Conservation (phyloP, 257 asterid species). For the Thymus quinquecostatus region DNA sequence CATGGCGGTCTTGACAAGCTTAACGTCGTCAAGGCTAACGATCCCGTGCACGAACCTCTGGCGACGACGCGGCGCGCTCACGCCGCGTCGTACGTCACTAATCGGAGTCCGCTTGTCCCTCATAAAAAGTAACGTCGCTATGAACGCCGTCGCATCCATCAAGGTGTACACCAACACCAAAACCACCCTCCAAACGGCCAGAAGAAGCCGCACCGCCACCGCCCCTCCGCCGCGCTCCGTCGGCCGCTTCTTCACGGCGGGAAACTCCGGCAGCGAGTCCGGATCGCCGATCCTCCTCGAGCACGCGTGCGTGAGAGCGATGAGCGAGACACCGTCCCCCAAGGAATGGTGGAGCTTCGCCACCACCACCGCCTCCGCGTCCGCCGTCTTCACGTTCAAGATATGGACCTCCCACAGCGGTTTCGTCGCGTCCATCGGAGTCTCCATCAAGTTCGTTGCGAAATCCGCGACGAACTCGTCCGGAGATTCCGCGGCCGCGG, state of each 20-base stretch:
- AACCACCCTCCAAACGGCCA: slow-evolving; percentile 27
- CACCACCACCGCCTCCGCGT: slow-evolving; percentile 37
- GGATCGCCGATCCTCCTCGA: slow-evolving; percentile 40
- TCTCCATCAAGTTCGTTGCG: slow-evolving; percentile 31
- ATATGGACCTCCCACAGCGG: slow-evolving; percentile 57
- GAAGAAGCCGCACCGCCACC: not conserved
- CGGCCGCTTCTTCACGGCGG: slow-evolving; percentile 4
- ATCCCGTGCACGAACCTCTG: slow-evolving; percentile 40
- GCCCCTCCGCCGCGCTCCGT: not conserved
- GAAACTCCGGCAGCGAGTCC: slow-evolving; percentile 38
- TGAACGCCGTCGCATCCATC: slow-evolving; percentile 26
- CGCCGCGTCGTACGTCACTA: slow-evolving; percentile 30
- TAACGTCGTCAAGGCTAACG: slow-evolving; percentile 46
- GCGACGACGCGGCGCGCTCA: not conserved
- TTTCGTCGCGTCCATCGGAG: slow-evolving; percentile 39
- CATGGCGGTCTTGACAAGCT: slow-evolving; percentile 50
- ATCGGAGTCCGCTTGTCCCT: slow-evolving; percentile 44
- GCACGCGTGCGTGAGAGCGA: slow-evolving; percentile 43
- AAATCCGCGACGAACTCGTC: slow-evolving; percentile 44
- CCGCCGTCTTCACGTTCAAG: slow-evolving; percentile 44
- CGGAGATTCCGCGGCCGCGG: slow-evolving; percentile 33
- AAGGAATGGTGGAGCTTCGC: slow-evolving; percentile 46
- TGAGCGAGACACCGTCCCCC: slow-evolving; percentile 53
- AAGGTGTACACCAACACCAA: slow-evolving; percentile 27
- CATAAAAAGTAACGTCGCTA: slow-evolving; percentile 35